A percentile compares a stretch with the other conserved stretches of the same genome.
Conservation (phyloP, 1,284 basidiomycete genomes). For the Cystobasidium slooffiae region DNA sequence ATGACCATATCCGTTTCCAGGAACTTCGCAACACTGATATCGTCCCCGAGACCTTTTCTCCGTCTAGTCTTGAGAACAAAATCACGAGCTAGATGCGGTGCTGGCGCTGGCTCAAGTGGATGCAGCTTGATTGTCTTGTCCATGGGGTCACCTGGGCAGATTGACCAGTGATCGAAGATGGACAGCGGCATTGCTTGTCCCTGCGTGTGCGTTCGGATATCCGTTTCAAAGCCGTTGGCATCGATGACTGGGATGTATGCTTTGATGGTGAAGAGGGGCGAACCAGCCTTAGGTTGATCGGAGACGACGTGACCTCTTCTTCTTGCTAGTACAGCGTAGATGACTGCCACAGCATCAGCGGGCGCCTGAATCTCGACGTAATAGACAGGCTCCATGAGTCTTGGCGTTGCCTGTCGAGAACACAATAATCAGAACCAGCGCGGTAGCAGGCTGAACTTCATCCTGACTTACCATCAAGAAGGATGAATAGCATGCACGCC, state of each 20-base stretch:
- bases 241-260: slow-evolving; percentile 98
- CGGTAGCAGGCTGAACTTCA: slow-evolving; percentile 9
- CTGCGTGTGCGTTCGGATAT: slow-evolving; percentile 93
- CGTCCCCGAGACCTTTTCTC: slow-evolving; percentile 71
- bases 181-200: slow-evolving; percentile 97
- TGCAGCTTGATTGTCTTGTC: slow-evolving; percentile 93
- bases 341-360: slow-evolving; percentile 95
- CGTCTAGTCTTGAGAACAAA: slow-evolving; percentile 94
- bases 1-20: slow-evolving; percentile 45
- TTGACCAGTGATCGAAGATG: slow-evolving; percentile 97
- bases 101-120: slow-evolving; percentile 94
- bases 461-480: slow-evolving; percentile 79
- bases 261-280: slow-evolving; percentile 95
- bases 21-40: slow-evolving; percentile 47
- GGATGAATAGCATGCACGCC: slow-evolving; percentile 98
- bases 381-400: slow-evolving; percentile 88
- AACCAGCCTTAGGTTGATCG: slow-evolving; percentile 95
- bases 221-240: slow-evolving; percentile 98
- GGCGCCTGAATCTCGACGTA: slow-evolving; percentile 98
- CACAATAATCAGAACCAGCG: neutral
- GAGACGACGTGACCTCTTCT: slow-evolving; percentile 97
- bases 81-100: slow-evolving; percentile 73
- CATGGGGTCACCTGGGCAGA: slow-evolving; percentile 84
- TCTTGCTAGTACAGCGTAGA: slow-evolving; percentile 95
- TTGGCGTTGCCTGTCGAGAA: slow-evolving; percentile 53